Base-by-base conservation (phyloP, 2,329 filamentous ascomycete species). In the Berkeleyomyces basicola region DNA sequence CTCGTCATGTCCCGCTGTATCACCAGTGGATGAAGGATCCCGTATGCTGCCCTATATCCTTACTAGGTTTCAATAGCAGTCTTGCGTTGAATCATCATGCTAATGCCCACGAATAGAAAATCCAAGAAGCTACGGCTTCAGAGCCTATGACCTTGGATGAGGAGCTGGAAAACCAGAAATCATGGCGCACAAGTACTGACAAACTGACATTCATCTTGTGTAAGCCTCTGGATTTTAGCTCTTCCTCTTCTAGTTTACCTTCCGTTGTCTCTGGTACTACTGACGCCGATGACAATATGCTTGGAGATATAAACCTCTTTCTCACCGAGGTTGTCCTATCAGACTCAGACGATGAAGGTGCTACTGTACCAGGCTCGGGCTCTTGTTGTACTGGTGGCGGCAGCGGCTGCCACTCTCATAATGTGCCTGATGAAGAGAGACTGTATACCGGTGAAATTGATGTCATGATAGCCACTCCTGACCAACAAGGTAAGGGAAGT, bases 151-250 rank as follows among this genome's bases (percentile, higher is more conserved):
- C 81, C 0, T 77, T 96, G 0, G 77, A 82, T 0, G 86, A 96
- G 70, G 92, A 97, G 76, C 90, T 93, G 72, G 81, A 83, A 59
- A 97, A 96, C 84, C 92, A 96, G 72, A 75, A 76, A n/a, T 89
- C 84, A 66, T 97, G 92, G 92, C 84, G 90, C 44, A 76, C 75
- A 23, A 88, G 93, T 49, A 73, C 76, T 36, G 91, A 97, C 74
- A 97, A 97, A 74, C 73, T 97, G 65, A 97, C 92, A 0, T 97
- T 96, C 68, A 96, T 97, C 71, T 74, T 88, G 61, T 96, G 90
- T 70, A 74, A 78, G 7, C 79, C 59, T 5, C 14, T 31, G 7
- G 4, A 6, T 43, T 11, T 16, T n/a, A 7, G 40, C 36, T 31
- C 58, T 1, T 5, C 3, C 9, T 16, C 44, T 5, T 14, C 62